Evolutionary conservation across 139 green algal species (phyloP).

Genomic region (Monoraphidium neglectum): DNA sequence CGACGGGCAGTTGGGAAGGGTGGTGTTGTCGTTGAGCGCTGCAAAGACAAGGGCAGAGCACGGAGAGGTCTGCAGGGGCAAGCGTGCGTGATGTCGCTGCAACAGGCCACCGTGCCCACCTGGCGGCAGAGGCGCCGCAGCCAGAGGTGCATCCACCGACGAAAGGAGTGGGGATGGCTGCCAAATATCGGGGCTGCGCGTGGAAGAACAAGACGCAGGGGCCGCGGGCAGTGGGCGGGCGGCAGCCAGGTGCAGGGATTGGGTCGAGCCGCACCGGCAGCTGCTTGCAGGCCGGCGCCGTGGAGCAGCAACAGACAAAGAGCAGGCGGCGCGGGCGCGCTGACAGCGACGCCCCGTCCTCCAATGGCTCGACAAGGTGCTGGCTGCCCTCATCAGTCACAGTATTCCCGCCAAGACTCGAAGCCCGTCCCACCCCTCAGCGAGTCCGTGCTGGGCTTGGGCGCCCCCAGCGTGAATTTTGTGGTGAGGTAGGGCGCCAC

Average conservation of each 20-base stretch:
- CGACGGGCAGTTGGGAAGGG: not conserved
- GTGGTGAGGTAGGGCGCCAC: slow-evolving; percentile 63
- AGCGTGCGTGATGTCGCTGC: not conserved
- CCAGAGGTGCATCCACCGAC: slow-evolving; percentile 80
- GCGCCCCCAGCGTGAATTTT: slow-evolving; percentile 42
- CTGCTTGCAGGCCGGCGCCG: no score
- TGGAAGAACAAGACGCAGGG: no score
- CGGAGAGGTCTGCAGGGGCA: no score
- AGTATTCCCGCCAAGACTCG: no score
- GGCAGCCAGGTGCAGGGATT: no score
- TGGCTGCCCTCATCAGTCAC: no score
- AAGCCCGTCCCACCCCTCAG: no score
- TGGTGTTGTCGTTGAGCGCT: not conserved
- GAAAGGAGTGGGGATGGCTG: slow-evolving; percentile 49
- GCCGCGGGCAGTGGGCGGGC: no score
- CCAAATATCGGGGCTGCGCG: slow-evolving; percentile 5
- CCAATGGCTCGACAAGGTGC: no score
- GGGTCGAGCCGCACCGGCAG: no score
- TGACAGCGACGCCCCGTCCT: slow-evolving; percentile 18
- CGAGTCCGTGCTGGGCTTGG: not conserved
- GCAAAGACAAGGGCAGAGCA: no score
- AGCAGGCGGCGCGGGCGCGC: not conserved
- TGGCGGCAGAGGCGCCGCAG: slow-evolving; percentile 56
- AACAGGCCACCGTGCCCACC: no score
- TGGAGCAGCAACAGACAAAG: not conserved